Evolutionary conservation across 805 yeast genomes (phyloP).

Genomic region (Starmerella ratchasimensis): DNA sequence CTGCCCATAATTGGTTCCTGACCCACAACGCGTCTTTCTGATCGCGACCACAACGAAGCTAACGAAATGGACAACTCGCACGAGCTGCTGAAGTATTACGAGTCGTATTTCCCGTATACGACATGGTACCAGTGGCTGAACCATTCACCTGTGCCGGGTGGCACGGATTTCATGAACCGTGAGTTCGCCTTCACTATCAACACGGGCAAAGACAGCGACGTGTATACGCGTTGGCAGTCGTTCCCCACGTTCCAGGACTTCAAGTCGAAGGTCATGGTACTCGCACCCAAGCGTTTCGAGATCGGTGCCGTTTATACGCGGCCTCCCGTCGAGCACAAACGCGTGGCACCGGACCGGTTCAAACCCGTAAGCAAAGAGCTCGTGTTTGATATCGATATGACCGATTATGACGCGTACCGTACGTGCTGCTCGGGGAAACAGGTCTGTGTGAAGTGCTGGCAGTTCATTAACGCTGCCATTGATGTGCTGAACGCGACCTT

Average conservation of each 20-base stretch:
- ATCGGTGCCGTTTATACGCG: constrained; percentile 83
- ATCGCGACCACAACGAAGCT: too few relatives aligned
- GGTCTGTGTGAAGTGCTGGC: constrained; percentile 88
- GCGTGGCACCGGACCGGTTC: constrained; percentile 61
- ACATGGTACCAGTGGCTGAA: constrained; percentile 77
- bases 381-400: constrained; percentile 93
- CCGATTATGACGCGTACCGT: constrained; percentile 87
- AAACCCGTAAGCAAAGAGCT: constrained; percentile 74
- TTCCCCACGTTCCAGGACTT: constrained; percentile 55
- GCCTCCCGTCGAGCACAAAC: constrained; percentile 75
- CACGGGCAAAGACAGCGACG: constrained; percentile 39
- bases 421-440: constrained; percentile 82
- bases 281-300: constrained; percentile 84
- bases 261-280: constrained; percentile 55
- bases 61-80: too few relatives aligned
- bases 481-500: constrained; percentile 58
- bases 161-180: constrained; percentile 64
- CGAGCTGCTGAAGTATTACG: constrained; percentile 24
- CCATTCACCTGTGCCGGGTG: constrained; percentile 61
- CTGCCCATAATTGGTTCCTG: too few relatives aligned
- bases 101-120: constrained; percentile 53
- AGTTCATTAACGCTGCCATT: constrained; percentile 73
- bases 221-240: constrained; percentile 80
- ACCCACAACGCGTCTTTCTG: too few relatives aligned
- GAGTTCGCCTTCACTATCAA: constrained; percentile 82